Evolutionary conservation across 495 filamentous ascomycete genomes (phyloP), one percentile per base, ranked within the genome.

Genomic region (Jackrogersella minutella): DNA sequence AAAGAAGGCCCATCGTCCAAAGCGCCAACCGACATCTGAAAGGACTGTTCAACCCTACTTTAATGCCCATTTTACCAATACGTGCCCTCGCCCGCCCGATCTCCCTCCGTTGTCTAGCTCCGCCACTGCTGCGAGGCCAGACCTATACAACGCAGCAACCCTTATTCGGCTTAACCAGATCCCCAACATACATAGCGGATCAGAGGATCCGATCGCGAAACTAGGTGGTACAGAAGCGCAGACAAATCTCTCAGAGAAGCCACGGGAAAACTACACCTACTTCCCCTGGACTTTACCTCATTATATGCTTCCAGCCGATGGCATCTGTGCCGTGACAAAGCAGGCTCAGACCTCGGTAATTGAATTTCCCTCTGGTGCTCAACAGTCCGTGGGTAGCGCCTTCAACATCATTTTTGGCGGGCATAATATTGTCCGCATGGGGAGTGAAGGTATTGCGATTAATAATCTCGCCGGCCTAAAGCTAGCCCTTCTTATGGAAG

Each of bases 261-360:
- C 83, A 14, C 71, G 85, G 14, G 80, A 85, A 3, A 95, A 93
- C 72, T 88, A 93, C 70, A 96, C 90, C 0, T 91, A 91, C 66
- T 99, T 91, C 66, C 95, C 95, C 2, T 97, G 93, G 93, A 97
- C 95, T 0, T 79, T 98, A 0, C 93, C 94, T 0, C 78, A 80
- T 2, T 83, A 88, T 41, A 77, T 95, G 43, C 80, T 97, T 7
- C 92, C 92, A 0, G 80, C 79, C 16, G 86, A 95, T 62, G 93
- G 87, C 2, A 88, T 81, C 9, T 94, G 91, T 58, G 83, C 88
- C 17, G 77, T 76, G 34, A 74, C 78, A 14, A 72, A 74, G 51
- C 73, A 79, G 19, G 74, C 76, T 3, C 80, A 86, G 16, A 91
- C 90, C 1, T 84, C 92, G 24, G 87, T 91, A 49, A 87, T 97